Percentiles rank a stretch among this genome's conserved stretches.
Evolutionary conservation across 352 stramenopile species (phyloP).

Genomic region (Elongisporangium senticosum): DNA sequence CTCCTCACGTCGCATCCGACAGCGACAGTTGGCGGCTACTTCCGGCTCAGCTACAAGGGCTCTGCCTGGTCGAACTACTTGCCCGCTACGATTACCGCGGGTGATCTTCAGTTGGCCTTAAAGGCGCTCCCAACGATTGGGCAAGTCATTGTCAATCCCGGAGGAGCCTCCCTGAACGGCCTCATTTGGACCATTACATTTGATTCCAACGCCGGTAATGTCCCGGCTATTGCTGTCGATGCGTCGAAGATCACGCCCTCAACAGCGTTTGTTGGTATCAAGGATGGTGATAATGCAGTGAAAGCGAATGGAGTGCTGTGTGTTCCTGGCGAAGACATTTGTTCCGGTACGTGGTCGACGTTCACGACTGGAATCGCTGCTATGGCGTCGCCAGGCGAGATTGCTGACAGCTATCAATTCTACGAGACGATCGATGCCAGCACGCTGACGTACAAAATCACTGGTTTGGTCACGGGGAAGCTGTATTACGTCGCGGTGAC

Average conservation of each 20-base stretch:
- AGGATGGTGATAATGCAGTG: conserved; percentile 80
- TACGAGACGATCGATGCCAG: conserved; percentile 64
- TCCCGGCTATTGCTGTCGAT: conserved; percentile 43
- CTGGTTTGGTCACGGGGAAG: conserved; percentile 55
- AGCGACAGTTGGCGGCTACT: conserved; percentile 45
- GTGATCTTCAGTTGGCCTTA: conserved; percentile 45
- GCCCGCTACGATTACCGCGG: conserved; percentile 24
- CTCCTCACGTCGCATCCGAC: conserved; percentile 50
- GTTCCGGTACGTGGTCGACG: conserved; percentile 38
- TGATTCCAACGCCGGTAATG: conserved; percentile 55
- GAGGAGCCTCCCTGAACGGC: conserved; percentile 27
- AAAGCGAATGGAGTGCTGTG: conserved; percentile 30
- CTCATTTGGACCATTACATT: conserved; percentile 80
- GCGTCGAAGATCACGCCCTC: conserved; percentile 48
- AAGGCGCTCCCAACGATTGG: conserved; percentile 63
- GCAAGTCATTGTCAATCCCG: conserved; percentile 37
- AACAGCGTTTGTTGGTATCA: conserved; percentile 41
- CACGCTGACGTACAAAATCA: conserved; percentile 62
- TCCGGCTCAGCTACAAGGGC: conserved; percentile 67
- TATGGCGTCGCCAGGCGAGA: conserved; percentile 37
- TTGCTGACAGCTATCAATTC: conserved; percentile 51
- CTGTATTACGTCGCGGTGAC: conserved; percentile 86
- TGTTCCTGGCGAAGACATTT: conserved; percentile 37
- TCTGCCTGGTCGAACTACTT: conserved; percentile 68
- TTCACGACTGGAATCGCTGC: conserved; percentile 28